Evolutionary conservation across 2,329 filamentous ascomycete species (phyloP).

Genomic region (Clonostachys sp.): DNA sequence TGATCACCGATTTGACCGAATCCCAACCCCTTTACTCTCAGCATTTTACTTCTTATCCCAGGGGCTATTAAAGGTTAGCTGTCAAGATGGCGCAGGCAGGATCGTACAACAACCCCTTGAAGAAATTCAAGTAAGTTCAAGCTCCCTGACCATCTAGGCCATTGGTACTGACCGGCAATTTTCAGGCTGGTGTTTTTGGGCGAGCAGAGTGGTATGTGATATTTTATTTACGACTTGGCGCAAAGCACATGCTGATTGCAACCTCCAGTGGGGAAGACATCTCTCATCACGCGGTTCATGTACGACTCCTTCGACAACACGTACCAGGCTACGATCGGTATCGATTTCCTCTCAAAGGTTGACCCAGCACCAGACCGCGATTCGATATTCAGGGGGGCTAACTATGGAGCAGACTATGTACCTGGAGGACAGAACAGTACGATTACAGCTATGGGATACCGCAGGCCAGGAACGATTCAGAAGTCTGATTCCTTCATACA

Average conservation of each 20-base stretch:
- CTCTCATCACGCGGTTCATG: conserved; percentile 98
- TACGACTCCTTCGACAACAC: conserved; percentile 99
- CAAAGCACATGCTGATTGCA: not conserved
- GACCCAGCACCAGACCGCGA: conserved; percentile 5
- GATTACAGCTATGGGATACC: conserved; percentile 97
- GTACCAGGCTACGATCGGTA: conserved; percentile 98
- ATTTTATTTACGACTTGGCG: not conserved
- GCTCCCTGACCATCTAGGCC: conserved; percentile 1
- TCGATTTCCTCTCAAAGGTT: conserved; percentile 98
- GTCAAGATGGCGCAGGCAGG: conserved; percentile 74
- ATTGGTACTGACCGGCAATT: not conserved
- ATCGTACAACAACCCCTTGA: conserved; percentile 97
- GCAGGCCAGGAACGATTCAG: conserved; percentile 97
- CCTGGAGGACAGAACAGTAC: conserved; percentile 94
- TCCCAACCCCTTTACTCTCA: not conserved
- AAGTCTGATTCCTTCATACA: conserved; percentile 95
- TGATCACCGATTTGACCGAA: not conserved
- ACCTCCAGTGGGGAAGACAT: conserved; percentile 87
- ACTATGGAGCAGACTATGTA: conserved; percentile 74
- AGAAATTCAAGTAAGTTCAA: conserved; percentile 91
- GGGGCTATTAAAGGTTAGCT: conserved; percentile 4
- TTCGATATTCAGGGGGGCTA: not conserved
- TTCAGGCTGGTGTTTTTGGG: conserved; percentile 89
- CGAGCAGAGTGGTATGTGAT: conserved; percentile 86
- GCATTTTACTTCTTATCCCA: conserved; percentile 1